phyloP scores from a whole-genome alignment of 306 rosid genomes.

The Sesbania bispinosa region DNA sequence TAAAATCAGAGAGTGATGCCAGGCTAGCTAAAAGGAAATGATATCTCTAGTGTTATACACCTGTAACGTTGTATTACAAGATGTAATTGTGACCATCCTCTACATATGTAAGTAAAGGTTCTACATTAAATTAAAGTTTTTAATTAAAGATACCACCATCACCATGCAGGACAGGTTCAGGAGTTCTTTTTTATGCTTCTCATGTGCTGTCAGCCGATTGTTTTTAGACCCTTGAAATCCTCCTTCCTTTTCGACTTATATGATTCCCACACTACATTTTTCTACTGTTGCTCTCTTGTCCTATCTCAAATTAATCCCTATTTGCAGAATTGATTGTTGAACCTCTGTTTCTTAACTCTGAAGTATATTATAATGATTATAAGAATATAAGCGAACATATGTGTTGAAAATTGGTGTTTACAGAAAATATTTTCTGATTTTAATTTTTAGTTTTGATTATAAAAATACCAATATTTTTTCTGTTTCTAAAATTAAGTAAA shows the following conservation, averaged over 20 bases:
- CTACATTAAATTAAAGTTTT: not conserved
- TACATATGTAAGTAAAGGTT: not conserved
- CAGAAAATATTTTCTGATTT: too few species aligned
- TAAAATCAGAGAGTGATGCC: slow-evolving; percentile 12
- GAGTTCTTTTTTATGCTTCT: not conserved
- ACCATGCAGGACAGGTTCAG: too few species aligned
- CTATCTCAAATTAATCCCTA: not conserved
- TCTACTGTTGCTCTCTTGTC: not conserved
- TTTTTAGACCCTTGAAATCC: not conserved
- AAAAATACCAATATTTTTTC: too few species aligned
- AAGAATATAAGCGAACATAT: too few species aligned
- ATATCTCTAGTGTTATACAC: not conserved
- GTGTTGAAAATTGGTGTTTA: too few species aligned
- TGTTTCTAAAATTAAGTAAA: too few species aligned
- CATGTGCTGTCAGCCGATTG: not conserved
- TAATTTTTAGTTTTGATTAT: too few species aligned
- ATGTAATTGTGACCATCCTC: not conserved
- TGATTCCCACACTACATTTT: not conserved
- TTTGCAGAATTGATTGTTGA: not conserved
- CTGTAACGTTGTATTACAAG: not conserved
- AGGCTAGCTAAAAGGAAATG: slow-evolving; percentile 21
- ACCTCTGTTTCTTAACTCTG: too few species aligned
- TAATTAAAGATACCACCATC: too few species aligned
- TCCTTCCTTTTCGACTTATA: not conserved
- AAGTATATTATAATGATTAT: not conserved